These are phyloP conservation scores for Debaryomyces subglobosus DNA, from an alignment of 1,139 yeast genomes.

Conservation along the genomic window DNA sequence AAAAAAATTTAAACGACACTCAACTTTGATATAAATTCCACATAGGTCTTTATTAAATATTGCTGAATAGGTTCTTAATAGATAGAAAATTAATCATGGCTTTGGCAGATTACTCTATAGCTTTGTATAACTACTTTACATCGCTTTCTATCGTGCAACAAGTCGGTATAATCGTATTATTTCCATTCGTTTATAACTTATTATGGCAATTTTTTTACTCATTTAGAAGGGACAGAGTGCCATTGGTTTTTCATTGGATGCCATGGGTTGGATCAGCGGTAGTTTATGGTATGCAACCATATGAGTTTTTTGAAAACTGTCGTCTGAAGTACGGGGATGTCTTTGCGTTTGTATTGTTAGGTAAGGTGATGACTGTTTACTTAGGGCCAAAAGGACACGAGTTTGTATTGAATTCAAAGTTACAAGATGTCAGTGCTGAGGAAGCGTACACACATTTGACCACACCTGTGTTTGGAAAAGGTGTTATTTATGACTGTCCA, in stretches of 20 bases:
- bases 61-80: neutral
- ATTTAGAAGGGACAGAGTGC: constrained; percentile 77
- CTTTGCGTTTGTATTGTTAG: constrained; percentile 85
- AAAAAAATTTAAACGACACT: constrained; percentile 3
- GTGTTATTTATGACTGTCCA: constrained; percentile 96
- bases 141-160: constrained; percentile 36
- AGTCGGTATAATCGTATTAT: constrained; percentile 36
- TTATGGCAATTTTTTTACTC: constrained; percentile 73
- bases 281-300: constrained; percentile 88
- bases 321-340: constrained; percentile 87
- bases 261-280: constrained; percentile 97
- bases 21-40: neutral
- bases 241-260: constrained; percentile 87
- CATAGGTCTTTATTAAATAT: neutral
- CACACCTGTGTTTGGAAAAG: constrained; percentile 96
- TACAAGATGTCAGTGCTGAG: constrained; percentile 91
- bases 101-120: constrained; percentile 2
- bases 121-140: constrained; percentile 23
- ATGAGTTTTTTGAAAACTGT: constrained; percentile 79
- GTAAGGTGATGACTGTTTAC: constrained; percentile 92
- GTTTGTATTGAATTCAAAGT: constrained; percentile 88
- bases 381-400: constrained; percentile 98
- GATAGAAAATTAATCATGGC: constrained; percentile 1
- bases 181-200: constrained; percentile 63
- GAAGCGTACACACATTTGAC: constrained; percentile 94